These are phyloP conservation scores for Umbelopsis sp. DNA, from an alignment of 192 early-diverging fungal genomes.

Conservation along the genomic window DNA sequence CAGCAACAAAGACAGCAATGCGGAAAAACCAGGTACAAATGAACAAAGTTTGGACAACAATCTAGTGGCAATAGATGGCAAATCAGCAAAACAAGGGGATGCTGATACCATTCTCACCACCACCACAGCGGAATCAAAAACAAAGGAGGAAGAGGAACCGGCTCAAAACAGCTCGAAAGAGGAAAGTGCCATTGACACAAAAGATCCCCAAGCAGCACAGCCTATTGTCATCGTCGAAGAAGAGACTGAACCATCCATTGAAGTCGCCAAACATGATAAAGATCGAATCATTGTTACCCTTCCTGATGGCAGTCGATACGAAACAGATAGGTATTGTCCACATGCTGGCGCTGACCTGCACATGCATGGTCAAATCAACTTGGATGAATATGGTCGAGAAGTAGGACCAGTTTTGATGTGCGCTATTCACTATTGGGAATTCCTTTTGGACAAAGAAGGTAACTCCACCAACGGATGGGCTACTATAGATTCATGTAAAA, in stretches of 20 bases:
- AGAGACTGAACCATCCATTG: conserved; percentile 20
- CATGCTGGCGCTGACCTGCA: conserved; percentile 39
- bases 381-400: conserved; percentile 38
- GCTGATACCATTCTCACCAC: no score
- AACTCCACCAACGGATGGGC: conserved; percentile 21
- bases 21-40: no score
- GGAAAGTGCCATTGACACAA: background rate
- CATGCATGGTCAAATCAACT: conserved; percentile 23
- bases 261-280: conserved; percentile 28
- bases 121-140: no score
- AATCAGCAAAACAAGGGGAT: no score
- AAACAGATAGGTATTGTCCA: conserved; percentile 41
- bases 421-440: conserved; percentile 43
- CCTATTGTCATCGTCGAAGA: conserved; percentile 17
- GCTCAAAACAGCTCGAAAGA: background rate
- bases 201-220: background rate
- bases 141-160: no score
- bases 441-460: conserved; percentile 31
- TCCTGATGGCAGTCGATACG: conserved; percentile 32
- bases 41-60: no score
- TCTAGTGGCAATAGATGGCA: no score
- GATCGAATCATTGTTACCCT: conserved; percentile 36
- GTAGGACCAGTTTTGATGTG: conserved; percentile 39
- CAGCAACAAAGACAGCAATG: background rate
- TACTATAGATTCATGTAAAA: conserved; percentile 35